Evolutionary conservation across 805 yeast species (phyloP).

Genomic region (Wickerhamomyces bisporus): DNA sequence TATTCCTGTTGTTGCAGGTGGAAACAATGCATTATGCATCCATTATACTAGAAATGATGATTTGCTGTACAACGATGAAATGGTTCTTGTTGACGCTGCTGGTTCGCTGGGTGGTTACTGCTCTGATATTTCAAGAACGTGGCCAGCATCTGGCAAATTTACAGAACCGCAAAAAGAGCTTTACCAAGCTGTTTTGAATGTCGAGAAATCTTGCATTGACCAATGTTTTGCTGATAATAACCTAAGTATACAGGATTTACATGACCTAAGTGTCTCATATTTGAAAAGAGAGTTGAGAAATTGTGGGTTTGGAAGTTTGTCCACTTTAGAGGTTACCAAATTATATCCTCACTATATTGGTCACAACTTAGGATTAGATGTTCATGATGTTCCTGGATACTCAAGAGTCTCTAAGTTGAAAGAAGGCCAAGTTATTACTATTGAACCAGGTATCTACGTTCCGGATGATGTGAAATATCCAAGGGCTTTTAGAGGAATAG

Average conservation of each 20-base stretch:
- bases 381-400: slow-evolving; percentile 71
- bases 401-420: slow-evolving; percentile 50
- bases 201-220: slow-evolving; percentile 72
- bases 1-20: slow-evolving; percentile 95
- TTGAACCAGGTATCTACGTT: slow-evolving; percentile 93
- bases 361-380: slow-evolving; percentile 89
- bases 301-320: slow-evolving; percentile 57
- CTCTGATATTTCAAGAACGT: slow-evolving; percentile 92
- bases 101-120: slow-evolving; percentile 93
- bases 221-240: slow-evolving; percentile 52
- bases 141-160: slow-evolving; percentile 84
- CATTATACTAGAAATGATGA: slow-evolving; percentile 95
- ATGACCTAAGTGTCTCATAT: slow-evolving; percentile 55
- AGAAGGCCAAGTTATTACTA: slow-evolving; percentile 80
- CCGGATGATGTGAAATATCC: slow-evolving; percentile 74
- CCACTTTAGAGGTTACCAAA: slow-evolving; percentile 47
- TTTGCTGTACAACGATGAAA: slow-evolving; percentile 64
- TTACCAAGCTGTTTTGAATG: slow-evolving; percentile 82
- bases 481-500: slow-evolving; percentile 75
- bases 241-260: slow-evolving; percentile 67
- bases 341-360: slow-evolving; percentile 93
- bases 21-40: slow-evolving; percentile 81
- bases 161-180: slow-evolving; percentile 75
- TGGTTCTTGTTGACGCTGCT: slow-evolving; percentile 92
- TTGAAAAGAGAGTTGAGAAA: slow-evolving; percentile 64